A percentile compares a stretch with the other conserved stretches of the same genome.
phyloP scores from a whole-genome alignment of 148 eudicot species.

The Bassia scoparia region DNA sequence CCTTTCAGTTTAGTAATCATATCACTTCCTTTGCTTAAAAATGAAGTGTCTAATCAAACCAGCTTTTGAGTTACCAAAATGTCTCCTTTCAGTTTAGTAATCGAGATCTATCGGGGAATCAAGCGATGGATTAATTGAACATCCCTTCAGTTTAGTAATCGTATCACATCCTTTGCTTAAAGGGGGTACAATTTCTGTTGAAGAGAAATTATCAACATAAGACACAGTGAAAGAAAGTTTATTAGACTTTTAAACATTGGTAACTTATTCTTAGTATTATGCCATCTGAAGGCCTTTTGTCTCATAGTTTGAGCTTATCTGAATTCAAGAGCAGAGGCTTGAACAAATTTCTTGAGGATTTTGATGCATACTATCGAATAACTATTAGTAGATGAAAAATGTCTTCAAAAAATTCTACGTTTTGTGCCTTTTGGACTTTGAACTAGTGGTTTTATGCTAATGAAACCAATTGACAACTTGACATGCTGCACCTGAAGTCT shows the following conservation, averaged over 20 bases:
- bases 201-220: neutral
- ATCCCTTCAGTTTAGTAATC: neutral
- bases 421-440: conserved; percentile 1
- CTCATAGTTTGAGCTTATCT: neutral
- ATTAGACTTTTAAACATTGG: neutral
- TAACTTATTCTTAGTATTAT: neutral
- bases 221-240: neutral
- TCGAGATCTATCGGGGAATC: no score
- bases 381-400: neutral
- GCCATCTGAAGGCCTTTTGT: neutral
- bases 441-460: neutral
- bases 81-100: no score
- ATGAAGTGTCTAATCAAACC: no score
- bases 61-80: neutral
- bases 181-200: neutral
- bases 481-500: conserved; percentile 2
- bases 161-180: neutral
- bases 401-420: neutral
- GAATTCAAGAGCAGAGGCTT: neutral
- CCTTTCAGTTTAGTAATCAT: neutral
- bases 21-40: neutral
- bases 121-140: neutral
- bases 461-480: conserved; percentile 4
- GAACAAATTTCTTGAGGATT: neutral
- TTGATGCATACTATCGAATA: neutral